Conservation (phyloP, 805 yeast species). For the Kazachstania kunashirensis region DNA sequence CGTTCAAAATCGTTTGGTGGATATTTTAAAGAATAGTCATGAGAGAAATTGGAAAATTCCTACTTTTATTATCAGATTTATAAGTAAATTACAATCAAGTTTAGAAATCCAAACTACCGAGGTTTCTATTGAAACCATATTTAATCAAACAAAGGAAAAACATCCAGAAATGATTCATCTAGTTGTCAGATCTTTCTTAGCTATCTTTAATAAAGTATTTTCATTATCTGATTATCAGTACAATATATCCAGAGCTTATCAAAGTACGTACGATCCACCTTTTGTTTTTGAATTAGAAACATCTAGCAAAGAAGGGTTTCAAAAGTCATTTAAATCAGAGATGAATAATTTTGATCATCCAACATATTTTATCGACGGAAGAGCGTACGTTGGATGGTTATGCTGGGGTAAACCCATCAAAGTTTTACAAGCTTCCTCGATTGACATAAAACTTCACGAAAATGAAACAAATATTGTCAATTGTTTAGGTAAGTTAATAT, state of each 20-base stretch:
- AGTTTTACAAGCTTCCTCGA: slow-evolving; percentile 27
- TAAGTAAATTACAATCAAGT: slow-evolving; percentile 45
- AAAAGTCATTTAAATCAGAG: slow-evolving; percentile 39
- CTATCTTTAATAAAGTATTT: slow-evolving; percentile 39
- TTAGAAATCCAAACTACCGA: slow-evolving; percentile 38
- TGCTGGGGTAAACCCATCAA: slow-evolving; percentile 57
- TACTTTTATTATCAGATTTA: slow-evolving; percentile 38
- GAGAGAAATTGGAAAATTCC: slow-evolving; percentile 47
- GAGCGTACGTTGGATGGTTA: slow-evolving; percentile 56
- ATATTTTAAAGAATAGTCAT: slow-evolving; percentile 11
- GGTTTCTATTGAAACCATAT: slow-evolving; percentile 36
- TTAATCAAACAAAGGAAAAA: slow-evolving; percentile 41
- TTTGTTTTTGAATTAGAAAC: slow-evolving; percentile 39
- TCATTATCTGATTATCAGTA: slow-evolving; percentile 40
- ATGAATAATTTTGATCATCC: slow-evolving; percentile 41
- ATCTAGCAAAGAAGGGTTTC: slow-evolving; percentile 29
- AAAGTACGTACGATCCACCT: slow-evolving; percentile 35
- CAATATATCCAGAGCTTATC: slow-evolving; percentile 36
- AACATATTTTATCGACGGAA: slow-evolving; percentile 47
- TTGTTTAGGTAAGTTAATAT: slow-evolving; percentile 37
- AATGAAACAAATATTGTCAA: slow-evolving; percentile 37
- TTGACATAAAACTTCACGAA: slow-evolving; percentile 32
- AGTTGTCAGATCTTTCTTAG: slow-evolving; percentile 52
- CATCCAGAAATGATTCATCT: slow-evolving; percentile 61
- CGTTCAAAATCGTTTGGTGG: slow-evolving; percentile 34